These are phyloP conservation scores for Ganoderma resinaceum DNA, from an alignment of 1,284 basidiomycete species.

Conservation along the genomic window DNA sequence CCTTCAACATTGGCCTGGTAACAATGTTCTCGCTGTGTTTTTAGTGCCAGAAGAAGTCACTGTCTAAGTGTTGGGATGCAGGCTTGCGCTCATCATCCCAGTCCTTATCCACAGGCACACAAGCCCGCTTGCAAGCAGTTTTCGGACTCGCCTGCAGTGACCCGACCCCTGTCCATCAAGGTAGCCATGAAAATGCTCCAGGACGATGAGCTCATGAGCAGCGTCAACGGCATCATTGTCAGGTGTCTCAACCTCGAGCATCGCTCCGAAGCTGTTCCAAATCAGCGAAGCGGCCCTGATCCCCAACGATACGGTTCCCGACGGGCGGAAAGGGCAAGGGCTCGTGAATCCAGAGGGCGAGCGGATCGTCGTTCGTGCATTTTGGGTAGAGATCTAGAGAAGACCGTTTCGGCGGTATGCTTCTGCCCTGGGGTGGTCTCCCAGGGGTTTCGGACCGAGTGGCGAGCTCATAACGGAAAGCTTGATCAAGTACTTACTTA, in stretches of 20 bases:
- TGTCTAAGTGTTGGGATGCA: not conserved
- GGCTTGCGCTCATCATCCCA: not conserved
- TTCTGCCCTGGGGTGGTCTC: conserved; percentile 23
- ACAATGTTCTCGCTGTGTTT: not conserved
- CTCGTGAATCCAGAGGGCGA: conserved; percentile 19
- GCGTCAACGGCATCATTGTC: conserved; percentile 28
- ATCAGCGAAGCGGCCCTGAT: conserved; percentile 23
- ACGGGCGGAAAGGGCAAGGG: conserved; percentile 14
- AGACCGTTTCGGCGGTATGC: conserved; percentile 15
- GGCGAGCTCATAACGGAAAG: conserved; percentile 12
- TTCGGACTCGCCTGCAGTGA: not conserved
- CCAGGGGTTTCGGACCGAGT: conserved; percentile 3
- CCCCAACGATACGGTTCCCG: conserved; percentile 18
- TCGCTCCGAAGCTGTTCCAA: conserved; percentile 31
- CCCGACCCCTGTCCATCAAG: conserved; percentile 22
- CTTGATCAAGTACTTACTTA: conserved; percentile 14
- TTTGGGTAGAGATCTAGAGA: conserved; percentile 24
- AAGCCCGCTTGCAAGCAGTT: conserved; percentile 15
- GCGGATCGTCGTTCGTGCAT: conserved; percentile 16
- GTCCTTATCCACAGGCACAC: conserved; percentile 4
- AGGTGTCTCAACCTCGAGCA: conserved; percentile 27
- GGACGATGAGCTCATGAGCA: conserved; percentile 28
- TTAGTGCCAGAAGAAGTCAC: conserved; percentile 19
- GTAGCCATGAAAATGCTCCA: conserved; percentile 19
- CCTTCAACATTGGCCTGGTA: not conserved